Percentiles rank a stretch among this genome's conserved stretches.
phyloP scores from a whole-genome alignment of 2,329 filamentous ascomycete genomes.

The Rosellinia necatrix region DNA sequence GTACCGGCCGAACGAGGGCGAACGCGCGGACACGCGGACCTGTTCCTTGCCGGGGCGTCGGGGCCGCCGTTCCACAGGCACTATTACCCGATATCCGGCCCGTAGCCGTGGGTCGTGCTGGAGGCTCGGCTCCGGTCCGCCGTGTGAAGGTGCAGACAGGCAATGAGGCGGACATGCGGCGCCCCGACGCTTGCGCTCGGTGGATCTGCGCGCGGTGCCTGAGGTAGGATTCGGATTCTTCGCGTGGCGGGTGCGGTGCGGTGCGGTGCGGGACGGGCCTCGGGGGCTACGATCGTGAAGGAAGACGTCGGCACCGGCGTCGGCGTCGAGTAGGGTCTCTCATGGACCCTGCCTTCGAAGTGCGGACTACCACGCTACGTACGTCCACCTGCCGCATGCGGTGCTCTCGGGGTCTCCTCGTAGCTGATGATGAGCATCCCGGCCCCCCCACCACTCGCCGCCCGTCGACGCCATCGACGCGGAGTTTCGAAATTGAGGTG shows the following conservation, averaged over 20 bases:
- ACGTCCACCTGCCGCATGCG: not conserved
- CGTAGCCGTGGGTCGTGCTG: too few species aligned
- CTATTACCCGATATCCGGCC: not conserved
- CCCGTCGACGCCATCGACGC: too few species aligned
- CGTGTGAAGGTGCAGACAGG: conserved; percentile 9
- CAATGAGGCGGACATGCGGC: not conserved
- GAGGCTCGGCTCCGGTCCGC: conserved; percentile 7
- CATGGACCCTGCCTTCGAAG: not conserved
- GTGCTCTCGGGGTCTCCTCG: too few species aligned
- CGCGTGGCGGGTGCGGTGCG: too few species aligned
- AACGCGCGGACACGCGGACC: conserved; percentile 3
- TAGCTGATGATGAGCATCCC: too few species aligned
- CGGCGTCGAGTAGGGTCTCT: not conserved
- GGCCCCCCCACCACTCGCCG: too few species aligned
- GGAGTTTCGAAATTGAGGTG: too few species aligned
- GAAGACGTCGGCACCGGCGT: not conserved
- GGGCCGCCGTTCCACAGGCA: not conserved
- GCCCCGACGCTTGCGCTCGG: conserved; percentile 6
- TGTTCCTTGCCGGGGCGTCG: conserved; percentile 5
- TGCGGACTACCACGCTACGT: not conserved
- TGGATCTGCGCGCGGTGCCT: conserved; percentile 3
- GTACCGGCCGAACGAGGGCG: not conserved
- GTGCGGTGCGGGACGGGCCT: too few species aligned
- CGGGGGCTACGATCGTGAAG: too few species aligned
- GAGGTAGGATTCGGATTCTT: conserved; percentile 13